These are phyloP conservation scores for Hypoxylon intermedium DNA, from an alignment of 495 filamentous ascomycete genomes.

Conservation along the genomic window DNA sequence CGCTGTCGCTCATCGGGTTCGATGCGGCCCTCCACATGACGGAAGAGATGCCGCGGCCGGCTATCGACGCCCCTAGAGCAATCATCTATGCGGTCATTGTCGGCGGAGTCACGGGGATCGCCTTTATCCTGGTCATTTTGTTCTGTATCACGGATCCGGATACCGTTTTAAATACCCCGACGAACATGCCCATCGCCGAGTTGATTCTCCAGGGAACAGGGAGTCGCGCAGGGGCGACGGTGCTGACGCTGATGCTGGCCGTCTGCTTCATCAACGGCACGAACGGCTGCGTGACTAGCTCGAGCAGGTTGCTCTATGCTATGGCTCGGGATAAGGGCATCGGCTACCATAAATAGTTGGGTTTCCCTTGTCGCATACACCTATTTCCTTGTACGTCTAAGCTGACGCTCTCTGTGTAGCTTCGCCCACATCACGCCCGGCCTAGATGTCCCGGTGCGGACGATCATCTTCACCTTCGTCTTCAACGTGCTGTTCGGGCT, in stretches of 20 bases:
- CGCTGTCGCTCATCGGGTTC: slow-evolving; percentile 66
- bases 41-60: slow-evolving; percentile 52
- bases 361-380: background rate
- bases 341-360: slow-evolving; percentile 48
- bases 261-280: slow-evolving; percentile 49
- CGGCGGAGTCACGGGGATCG: slow-evolving; percentile 45
- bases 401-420: slow-evolving; percentile 13
- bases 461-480: slow-evolving; percentile 42
- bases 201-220: slow-evolving; percentile 48
- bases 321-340: slow-evolving; percentile 67
- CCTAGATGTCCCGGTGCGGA: slow-evolving; percentile 44
- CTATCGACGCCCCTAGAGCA: slow-evolving; percentile 46
- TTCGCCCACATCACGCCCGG: slow-evolving; percentile 41
- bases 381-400: background rate
- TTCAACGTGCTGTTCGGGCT: slow-evolving; percentile 48
- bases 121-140: slow-evolving; percentile 46
- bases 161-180: slow-evolving; percentile 43
- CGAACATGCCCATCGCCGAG: slow-evolving; percentile 56
- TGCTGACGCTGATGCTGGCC: slow-evolving; percentile 45
- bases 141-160: slow-evolving; percentile 45
- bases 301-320: slow-evolving; percentile 61
- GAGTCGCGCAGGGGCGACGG: slow-evolving; percentile 41
- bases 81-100: slow-evolving; percentile 47
- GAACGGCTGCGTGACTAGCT: slow-evolving; percentile 55
- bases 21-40: slow-evolving; percentile 71